phyloP scores from a whole-genome alignment of 2,329 filamentous ascomycete species.

The Fusarium odoratissimum region DNA sequence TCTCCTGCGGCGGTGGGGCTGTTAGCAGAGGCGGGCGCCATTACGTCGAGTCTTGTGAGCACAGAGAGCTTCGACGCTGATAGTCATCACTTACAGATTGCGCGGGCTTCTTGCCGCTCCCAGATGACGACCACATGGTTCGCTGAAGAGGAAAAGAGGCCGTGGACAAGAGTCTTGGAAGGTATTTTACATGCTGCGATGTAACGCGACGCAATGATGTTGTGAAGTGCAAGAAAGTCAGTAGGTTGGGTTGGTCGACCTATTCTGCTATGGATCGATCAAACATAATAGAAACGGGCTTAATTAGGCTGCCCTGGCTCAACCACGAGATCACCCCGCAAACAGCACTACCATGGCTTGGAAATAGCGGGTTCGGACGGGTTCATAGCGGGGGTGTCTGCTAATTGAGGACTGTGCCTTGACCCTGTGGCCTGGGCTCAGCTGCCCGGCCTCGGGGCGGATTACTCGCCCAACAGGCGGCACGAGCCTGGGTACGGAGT shows the following conservation, averaged over 20 bases:
- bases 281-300: conserved; percentile 25
- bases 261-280: conserved; percentile 23
- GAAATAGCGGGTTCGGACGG: conserved; percentile 25
- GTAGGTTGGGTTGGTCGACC: conserved; percentile 24
- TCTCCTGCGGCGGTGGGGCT: conserved; percentile 77
- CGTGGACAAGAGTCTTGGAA: conserved; percentile 40
- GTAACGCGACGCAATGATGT: conserved; percentile 42
- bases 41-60: conserved; percentile 42
- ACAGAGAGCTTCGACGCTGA: conserved; percentile 27
- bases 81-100: conserved; percentile 70
- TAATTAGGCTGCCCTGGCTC: conserved; percentile 27
- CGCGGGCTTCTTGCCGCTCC: conserved; percentile 75
- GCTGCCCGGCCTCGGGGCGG: background rate
- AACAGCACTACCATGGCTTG: conserved; percentile 30
- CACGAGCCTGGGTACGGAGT: background rate
- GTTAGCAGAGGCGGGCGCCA: conserved; percentile 49
- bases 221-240: conserved; percentile 29
- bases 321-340: conserved; percentile 37
- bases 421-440: conserved; percentile 2
- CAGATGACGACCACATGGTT: conserved; percentile 73
- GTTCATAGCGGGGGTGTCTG: conserved; percentile 18
- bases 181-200: conserved; percentile 49
- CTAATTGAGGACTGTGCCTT: conserved; percentile 7
- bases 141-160: conserved; percentile 44
- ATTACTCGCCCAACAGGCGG: background rate